Evolutionary conservation across 83 land plant species (phyloP), one percentile per base, ranked within the genome.

Genomic region (Thuja plicata): DNA sequence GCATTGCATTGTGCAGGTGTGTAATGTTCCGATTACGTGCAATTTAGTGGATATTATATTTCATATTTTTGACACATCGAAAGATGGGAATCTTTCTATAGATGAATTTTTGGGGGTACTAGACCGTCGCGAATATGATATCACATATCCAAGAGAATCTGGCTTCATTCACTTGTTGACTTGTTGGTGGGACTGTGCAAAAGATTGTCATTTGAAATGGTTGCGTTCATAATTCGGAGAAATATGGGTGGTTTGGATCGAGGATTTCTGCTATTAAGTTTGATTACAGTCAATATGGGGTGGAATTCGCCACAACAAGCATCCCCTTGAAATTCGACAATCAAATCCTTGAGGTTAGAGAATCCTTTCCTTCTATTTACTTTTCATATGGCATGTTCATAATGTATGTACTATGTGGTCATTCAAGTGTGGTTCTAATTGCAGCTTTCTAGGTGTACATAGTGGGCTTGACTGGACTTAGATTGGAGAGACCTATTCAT

Each of bases 31-130:
- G 13, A 77, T 98, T 15, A 90, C 94, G 17, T 92, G 95, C 85
- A 93, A 89, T 62, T 92, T 97, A 88, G 90, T 98, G 24, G 98
- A 97, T 55, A 84, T 98, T 12, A 88, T 98, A 48, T 98, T 94
- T 88, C 92, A 97, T 87, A 94, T 98, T 34, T 98, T 98, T 89
- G 99, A 98, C 86, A 34, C 90, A 30, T 94, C 95, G 87, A 73
- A 74, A 3, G 99, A 98, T 90, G 98, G 99, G n/a, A 93, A 73
- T 81, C 90, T 98, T 35, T 94, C 99, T 90, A 87, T 88, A 62
- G 94, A 96, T 43, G 99, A 98, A 91, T 96, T 98, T 88, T 89
- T 98, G 34, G 91, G 92, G 76, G 97, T 94, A 45, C 85, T 98
- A 37, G 93, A 97, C 50, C 92, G 93, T 45, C 92, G 99, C 34